Conservation (phyloP, 148 eudicot species). For the Linanthus parryae region DNA sequence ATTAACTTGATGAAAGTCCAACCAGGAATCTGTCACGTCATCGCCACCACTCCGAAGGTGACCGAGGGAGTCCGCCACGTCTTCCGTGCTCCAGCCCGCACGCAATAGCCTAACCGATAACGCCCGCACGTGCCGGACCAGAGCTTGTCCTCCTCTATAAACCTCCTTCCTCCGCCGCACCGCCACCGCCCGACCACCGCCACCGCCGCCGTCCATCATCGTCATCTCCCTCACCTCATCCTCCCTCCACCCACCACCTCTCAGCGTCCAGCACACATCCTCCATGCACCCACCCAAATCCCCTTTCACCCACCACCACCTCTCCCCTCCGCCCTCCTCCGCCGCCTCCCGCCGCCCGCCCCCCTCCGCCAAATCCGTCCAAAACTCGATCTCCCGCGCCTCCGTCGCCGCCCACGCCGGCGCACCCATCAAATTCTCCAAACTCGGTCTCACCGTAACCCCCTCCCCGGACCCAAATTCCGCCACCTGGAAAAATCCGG, state of each 20-base stretch:
- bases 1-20: conserved; percentile 20
- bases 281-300: conserved; percentile 30
- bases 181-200: background rate
- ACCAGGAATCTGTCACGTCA: conserved; percentile 7
- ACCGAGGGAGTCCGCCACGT: conserved; percentile 44
- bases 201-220: conserved; percentile 37
- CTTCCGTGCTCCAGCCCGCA: conserved; percentile 50
- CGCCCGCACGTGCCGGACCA: conserved; percentile 14
- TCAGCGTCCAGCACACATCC: conserved; percentile 26
- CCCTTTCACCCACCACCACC: conserved; percentile 28
- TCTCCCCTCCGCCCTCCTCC: conserved; percentile 6
- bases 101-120: conserved; percentile 27
- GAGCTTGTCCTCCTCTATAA: conserved; percentile 1
- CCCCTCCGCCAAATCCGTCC: conserved; percentile 31
- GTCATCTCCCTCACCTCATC: conserved; percentile 49
- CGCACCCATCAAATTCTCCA: conserved; percentile 13
- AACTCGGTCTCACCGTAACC: conserved; percentile 9
- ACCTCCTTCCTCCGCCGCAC: background rate
- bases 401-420: conserved; percentile 55
- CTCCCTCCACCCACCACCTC: conserved; percentile 44
- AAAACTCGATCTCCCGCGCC: conserved; percentile 34
- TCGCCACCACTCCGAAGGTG: conserved; percentile 2
- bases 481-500: conserved; percentile 46
- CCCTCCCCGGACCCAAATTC: conserved; percentile 17
- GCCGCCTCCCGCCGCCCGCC: background rate